Evolutionary conservation across 2,329 filamentous ascomycete genomes (phyloP).

Genomic region (Erysiphe neolycopersici): DNA sequence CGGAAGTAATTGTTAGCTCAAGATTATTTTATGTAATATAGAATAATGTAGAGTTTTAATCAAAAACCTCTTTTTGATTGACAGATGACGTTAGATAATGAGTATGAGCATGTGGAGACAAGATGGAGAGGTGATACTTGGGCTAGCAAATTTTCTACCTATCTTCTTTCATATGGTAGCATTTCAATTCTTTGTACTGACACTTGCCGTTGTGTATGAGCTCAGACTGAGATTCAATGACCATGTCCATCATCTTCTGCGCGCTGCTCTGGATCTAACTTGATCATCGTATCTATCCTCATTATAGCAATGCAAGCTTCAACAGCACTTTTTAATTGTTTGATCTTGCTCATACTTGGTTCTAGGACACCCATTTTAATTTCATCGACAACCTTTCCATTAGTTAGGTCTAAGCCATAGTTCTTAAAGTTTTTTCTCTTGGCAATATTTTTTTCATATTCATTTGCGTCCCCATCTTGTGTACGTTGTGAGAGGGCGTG

Average conservation of each 20-base stretch:
- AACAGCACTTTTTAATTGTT: constrained; percentile 93
- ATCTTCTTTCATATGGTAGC: too few relatives aligned
- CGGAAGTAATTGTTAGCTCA: too few relatives aligned
- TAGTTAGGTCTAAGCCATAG: constrained; percentile 76
- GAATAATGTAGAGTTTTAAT: too few relatives aligned
- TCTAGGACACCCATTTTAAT: constrained; percentile 89
- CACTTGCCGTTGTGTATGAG: too few relatives aligned
- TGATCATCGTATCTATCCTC: constrained; percentile 97
- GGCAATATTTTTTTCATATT: constrained; percentile 70
- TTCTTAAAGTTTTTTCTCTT: constrained; percentile 97
- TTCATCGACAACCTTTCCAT: constrained; percentile 77
- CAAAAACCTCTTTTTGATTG: too few relatives aligned
- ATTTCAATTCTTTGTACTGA: too few relatives aligned
- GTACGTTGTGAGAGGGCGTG: constrained; percentile 87
- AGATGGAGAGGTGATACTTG: too few relatives aligned
- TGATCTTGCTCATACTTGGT: constrained; percentile 93
- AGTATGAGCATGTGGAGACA: too few relatives aligned
- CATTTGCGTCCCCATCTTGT: constrained; percentile 55
- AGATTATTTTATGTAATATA: too few relatives aligned
- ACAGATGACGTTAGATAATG: too few relatives aligned
- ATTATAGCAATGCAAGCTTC: constrained; percentile 98
- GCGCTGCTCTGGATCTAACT: constrained; percentile 73
- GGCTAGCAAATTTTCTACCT: too few relatives aligned
- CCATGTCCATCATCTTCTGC: constrained; percentile 49
- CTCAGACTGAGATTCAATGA: too few relatives aligned